Percentiles rank a stretch among this genome's conserved stretches.
phyloP scores from a whole-genome alignment of 1,139 yeast species.

The Geotrichum siamense region DNA sequence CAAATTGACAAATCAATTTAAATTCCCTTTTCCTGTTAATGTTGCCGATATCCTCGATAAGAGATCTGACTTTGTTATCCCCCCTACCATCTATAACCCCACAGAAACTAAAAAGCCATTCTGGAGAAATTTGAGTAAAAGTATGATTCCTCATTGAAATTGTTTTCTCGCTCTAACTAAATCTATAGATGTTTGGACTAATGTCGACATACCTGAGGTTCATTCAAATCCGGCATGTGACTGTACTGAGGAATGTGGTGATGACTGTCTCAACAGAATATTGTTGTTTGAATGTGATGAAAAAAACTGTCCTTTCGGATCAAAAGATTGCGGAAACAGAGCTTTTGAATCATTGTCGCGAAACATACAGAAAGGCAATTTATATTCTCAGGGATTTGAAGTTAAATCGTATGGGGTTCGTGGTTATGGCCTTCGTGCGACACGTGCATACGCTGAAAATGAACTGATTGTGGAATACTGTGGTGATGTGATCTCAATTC shows the following conservation, averaged over 20 bases:
- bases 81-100: conserved; percentile 36
- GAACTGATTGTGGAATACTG: conserved; percentile 41
- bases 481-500: conserved; percentile 38
- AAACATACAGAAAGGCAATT: conserved; percentile 21
- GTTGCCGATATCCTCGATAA: conserved; percentile 17
- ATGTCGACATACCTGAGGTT: conserved; percentile 23
- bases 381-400: conserved; percentile 34
- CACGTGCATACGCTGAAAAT: conserved; percentile 33
- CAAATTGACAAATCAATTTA: conserved; percentile 10
- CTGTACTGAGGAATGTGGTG: conserved; percentile 34
- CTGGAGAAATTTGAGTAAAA: conserved; percentile 33
- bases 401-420: conserved; percentile 31
- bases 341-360: conserved; percentile 28
- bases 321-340: conserved; percentile 37
- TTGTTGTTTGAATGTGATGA: conserved; percentile 36
- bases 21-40: conserved; percentile 26
- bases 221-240: conserved; percentile 28
- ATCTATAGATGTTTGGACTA: conserved; percentile 25
- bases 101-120: conserved; percentile 25
- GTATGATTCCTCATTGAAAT: conserved; percentile 17
- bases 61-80: conserved; percentile 29
- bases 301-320: conserved; percentile 33
- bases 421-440: conserved; percentile 37
- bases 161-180: background rate
- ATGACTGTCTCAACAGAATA: conserved; percentile 30